Percentiles rank a stretch among this genome's conserved stretches.
Evolutionary conservation across 1,139 yeast species (phyloP).

Genomic region (Taiozyma sp.): DNA sequence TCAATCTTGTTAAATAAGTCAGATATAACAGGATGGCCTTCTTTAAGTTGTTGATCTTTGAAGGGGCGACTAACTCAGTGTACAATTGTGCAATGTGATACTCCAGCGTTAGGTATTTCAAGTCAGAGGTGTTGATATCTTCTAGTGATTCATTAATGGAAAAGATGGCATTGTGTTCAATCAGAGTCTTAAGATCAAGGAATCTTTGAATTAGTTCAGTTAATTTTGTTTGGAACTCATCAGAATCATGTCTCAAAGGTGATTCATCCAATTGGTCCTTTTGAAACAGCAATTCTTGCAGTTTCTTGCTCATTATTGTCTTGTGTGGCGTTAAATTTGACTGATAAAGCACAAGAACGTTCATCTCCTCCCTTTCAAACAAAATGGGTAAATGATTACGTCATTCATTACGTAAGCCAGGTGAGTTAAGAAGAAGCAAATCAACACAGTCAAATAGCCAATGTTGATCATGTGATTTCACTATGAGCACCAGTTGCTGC

Average conservation of each 20-base stretch:
- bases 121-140: conserved; percentile 51
- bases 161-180: conserved; percentile 40
- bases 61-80: conserved; percentile 11
- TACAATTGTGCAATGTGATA: conserved; percentile 41
- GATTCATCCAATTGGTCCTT: neutral
- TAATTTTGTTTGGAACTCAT: conserved; percentile 28
- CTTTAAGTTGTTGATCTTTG: conserved; percentile 38
- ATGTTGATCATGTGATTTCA: no score
- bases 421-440: no score
- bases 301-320: neutral
- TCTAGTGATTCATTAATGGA: conserved; percentile 57
- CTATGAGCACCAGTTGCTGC: no score
- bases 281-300: neutral
- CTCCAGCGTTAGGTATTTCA: conserved; percentile 50
- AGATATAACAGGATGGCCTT: conserved; percentile 38
- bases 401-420: no score
- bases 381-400: no score
- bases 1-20: conserved; percentile 40
- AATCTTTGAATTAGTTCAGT: conserved; percentile 24
- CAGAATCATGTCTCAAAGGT: conserved; percentile 29
- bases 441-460: no score
- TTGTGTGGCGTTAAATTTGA: neutral
- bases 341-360: no score
- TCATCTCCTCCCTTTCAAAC: conserved; percentile 18
- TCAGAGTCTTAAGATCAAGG: conserved; percentile 28